Evolutionary conservation across 2,329 filamentous ascomycete genomes (phyloP), one percentile per base, ranked within the genome.

Genomic region (Penicillium sumatraense): DNA sequence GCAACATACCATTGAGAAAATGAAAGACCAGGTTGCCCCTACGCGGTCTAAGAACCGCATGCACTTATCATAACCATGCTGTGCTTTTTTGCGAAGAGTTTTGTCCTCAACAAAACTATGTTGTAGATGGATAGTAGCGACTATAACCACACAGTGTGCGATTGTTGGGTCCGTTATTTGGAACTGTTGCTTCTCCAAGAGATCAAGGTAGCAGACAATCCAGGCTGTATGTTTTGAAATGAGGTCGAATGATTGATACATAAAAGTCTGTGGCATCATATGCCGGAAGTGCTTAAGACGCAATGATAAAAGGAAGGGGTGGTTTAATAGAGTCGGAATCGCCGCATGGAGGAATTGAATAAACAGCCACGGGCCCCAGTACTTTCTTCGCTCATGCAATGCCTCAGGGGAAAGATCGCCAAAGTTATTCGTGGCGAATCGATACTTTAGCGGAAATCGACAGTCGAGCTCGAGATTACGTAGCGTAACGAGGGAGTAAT

Each of bases 111-210:
- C 75, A 24, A 80, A 81, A 57, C 78, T 81, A 46, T 81, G 78
- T 57, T 82, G 80, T 3, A 81, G 63, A 56, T 78, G 78, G 3
- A 82, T 80, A 1, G 79, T 81, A 0, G 79, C 79, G 1, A 81
- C 74, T 2, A 81, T 74, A 0, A 73, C 78, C 1, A 77, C 78
- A 52, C 77, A 79, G 21, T 81, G 77, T 0, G 72, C 75, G 8
- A 78, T 51, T 13, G 74, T 76, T 2, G 77, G 75, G 58, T 79
- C 75, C 0, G 75, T 74, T 2, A 77, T 71, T 47, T 74, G 71
- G 49, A 80, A 79, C 1, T 57, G 60, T 62, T 80, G 73, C 49
- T 69, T 59, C 64, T 72, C 66, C 42, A 74, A 58, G 45, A 77
- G 67, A 23, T 80, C 76, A 18, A 82, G 69, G 23, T 80, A 76